Evolutionary conservation across 2,329 filamentous ascomycete species (phyloP), one percentile per base, ranked within the genome.

Genomic region (Cladosporium colombiae): DNA sequence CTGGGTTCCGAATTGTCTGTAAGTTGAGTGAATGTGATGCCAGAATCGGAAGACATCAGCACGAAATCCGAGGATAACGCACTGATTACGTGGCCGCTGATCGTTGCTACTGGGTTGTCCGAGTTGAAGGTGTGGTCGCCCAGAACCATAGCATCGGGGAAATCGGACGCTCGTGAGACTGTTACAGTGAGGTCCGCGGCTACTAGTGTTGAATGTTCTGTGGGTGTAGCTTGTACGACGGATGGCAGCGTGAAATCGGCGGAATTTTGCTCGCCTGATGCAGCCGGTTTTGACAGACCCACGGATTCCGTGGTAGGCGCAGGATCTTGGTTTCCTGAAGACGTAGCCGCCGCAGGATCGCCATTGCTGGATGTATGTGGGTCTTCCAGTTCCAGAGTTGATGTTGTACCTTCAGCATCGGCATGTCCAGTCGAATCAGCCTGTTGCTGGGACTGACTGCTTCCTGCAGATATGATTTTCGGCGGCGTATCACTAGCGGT

Each of bases 1-100:
- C 18, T 31, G 14, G 16, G 52, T 3, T 6, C 11, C 13, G 49
- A n/a, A 5, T 52, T 5, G 14, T 11, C 16, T 1, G 29, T 27
- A 16, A 33, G 2, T 33, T 56, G 23, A 11, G 29, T 33, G 31
- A 56, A 56, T 2, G 29, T 21, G 2, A 56, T 29, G n/a, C 7
- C n/a, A 21, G 52, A 10, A 14, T 21, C 10, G 14, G 52, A 56
- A 35, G 52, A 33, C 5, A 56, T 3, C 14, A 56, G 27, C 13
- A 56, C 52, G 29, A 56, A 14, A 21, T 18, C 18, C 7, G 52
- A 56, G 4, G 52, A 21, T 8, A 13, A 2, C 10, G 52, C 52
- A 18, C 52, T 56, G 16, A 56, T 35, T 7, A 35, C 16, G n/a
- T 56, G 52, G 52, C 52, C 52, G 52, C 52, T 56, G n/a, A 56